phyloP scores from a whole-genome alignment of 768 basidiomycete genomes.

The Leccinum ochraceum region DNA sequence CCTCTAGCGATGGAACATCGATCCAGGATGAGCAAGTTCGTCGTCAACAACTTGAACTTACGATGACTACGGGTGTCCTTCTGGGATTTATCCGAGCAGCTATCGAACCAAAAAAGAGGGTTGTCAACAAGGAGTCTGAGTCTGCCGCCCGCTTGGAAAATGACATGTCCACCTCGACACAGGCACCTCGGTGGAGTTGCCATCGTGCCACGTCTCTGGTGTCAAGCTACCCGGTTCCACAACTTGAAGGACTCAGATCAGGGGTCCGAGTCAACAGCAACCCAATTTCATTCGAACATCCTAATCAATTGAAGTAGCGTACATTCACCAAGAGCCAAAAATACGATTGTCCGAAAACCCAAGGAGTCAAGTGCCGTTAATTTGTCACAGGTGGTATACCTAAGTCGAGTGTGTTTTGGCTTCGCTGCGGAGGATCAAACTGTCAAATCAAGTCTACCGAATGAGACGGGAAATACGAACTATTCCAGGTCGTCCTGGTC shows the following conservation, averaged over 20 bases:
- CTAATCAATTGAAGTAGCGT: neutral
- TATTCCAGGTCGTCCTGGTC: constrained; percentile 52
- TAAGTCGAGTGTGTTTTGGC: constrained; percentile 1
- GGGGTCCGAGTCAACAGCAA: neutral
- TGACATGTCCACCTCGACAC: neutral
- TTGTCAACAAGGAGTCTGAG: neutral
- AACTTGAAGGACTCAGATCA: neutral
- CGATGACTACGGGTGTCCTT: too few species aligned
- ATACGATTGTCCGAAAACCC: neutral
- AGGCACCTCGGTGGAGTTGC: neutral
- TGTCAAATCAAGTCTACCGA: constrained; percentile 2
- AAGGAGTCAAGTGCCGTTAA: neutral
- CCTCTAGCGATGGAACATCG: neutral
- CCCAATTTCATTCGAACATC: neutral
- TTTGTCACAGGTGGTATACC: neutral
- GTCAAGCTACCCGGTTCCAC: neutral
- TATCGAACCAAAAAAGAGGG: too few species aligned
- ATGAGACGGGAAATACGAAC: constrained; percentile 33
- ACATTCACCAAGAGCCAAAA: neutral
- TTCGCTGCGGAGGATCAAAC: constrained; percentile 14
- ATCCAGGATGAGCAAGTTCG: neutral
- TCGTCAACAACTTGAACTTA: neutral
- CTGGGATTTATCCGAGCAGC: too few species aligned
- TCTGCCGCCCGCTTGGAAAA: neutral
- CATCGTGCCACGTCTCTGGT: neutral